Base-by-base conservation (phyloP, 176 grass and related monocot genomes). In the Bonia amplexicaulis region DNA sequence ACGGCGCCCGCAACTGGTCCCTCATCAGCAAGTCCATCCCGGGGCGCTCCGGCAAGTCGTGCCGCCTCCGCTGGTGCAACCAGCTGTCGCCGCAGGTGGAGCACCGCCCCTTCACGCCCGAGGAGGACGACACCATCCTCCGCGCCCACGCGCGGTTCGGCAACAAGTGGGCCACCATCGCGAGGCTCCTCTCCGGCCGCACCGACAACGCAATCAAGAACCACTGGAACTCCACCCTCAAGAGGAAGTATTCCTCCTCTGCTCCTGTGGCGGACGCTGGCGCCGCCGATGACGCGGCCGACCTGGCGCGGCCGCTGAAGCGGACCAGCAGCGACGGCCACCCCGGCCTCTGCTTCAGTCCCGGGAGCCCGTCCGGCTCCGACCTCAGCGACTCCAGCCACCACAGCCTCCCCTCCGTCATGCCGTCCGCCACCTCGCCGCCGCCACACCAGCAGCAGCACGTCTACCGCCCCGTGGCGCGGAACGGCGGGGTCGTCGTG, bases 151-250 rank as follows among this genome's bases (percentile, higher is more conserved):
- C 85, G 0, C 42, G 90, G 2, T 89, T 95, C 77, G 93, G 96
- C 17, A 98, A 95, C 91, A 98, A 95, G 91, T 98, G 96, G 93
- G 93, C 96, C 17, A 98, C 96, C 77, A 98, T 98, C 83, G 91
- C 96, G 0, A 45, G 93, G 3, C 89, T 95, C 14, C 89, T 98
- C 72, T 89, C 96, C 9, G 89, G 93, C 0, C 89, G 96, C 72
- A 98, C 93, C 49, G 93, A 98, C 93, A 98, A 98, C 90, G 96
- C 96, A 85, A 93, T 98, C 60, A 94, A 98, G 87, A 98, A 98
- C 85, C 93, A 95, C 91, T 98, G 93, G 96, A 98, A 98, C 86
- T 98, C 96, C 27, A 98, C 96, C 11, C 87, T 98, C 45, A 98
- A 98, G 85, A 61, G 93, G 9, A 93, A 95, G 72, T 87, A 88